phyloP scores from a whole-genome alignment of 208 protist genomes.

The Strigomonas galati region DNA sequence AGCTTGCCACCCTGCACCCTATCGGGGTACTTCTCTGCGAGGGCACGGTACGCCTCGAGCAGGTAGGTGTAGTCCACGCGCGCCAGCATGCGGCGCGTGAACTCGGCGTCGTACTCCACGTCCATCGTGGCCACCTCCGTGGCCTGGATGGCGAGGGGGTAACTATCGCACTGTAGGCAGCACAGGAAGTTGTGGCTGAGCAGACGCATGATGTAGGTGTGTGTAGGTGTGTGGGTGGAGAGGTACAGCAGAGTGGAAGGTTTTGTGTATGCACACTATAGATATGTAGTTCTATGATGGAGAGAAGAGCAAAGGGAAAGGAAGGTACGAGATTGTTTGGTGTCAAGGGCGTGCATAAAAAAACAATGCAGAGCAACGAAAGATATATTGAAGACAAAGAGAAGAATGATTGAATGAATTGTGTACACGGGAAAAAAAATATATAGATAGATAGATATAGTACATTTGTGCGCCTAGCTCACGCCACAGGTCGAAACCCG shows the following conservation, averaged over 20 bases:
- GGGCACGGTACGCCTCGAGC: constrained; percentile 37
- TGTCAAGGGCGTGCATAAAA: no score
- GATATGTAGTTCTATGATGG: background rate
- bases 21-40: constrained; percentile 31
- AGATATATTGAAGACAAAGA: background rate
- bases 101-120: constrained; percentile 70
- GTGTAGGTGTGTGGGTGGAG: background rate
- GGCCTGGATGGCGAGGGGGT: constrained; percentile 55
- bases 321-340: background rate
- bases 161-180: constrained; percentile 77
- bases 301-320: background rate
- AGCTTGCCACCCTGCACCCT: constrained; percentile 19
- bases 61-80: constrained; percentile 79
- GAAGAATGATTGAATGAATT: constrained; percentile 4
- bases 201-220: constrained; percentile 51
- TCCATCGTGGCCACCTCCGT: constrained; percentile 46
- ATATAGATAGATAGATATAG: background rate
- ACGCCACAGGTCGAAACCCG: background rate
- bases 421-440: constrained; percentile 11
- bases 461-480: background rate
- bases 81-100: constrained; percentile 80
- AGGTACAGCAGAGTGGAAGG: no score
- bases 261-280: background rate
- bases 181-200: constrained; percentile 88
- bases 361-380: background rate